Percentiles rank a stretch among this genome's conserved stretches.
Conservation (phyloP, 352 stramenopile species). For the Globisporangium canariense region DNA sequence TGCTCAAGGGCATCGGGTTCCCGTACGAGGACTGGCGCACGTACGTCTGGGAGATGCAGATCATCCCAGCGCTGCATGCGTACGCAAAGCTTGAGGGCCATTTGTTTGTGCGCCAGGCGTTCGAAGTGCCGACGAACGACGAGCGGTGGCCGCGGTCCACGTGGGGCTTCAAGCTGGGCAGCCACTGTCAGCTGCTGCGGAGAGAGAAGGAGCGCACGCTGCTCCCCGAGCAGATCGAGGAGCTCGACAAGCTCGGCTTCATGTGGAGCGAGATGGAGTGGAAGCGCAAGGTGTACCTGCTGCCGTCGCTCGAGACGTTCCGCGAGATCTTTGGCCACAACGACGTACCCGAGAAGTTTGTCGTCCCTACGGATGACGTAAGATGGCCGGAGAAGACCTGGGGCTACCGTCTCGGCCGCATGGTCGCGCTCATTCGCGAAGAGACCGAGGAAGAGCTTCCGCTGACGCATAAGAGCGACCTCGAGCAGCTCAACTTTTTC, state of each 20-base stretch:
- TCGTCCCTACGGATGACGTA: conserved; percentile 21
- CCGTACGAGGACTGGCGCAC: conserved; percentile 62
- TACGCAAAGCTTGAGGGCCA: conserved; percentile 90
- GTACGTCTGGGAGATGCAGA: conserved; percentile 71
- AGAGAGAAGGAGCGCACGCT: conserved; percentile 45
- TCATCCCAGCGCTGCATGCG: conserved; percentile 64
- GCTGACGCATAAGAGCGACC: conserved; percentile 6
- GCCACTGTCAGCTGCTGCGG: conserved; percentile 88
- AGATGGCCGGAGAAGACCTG: conserved; percentile 22
- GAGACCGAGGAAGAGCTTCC: conserved; percentile 5
- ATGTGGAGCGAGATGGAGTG: conserved; percentile 67
- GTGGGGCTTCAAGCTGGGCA: conserved; percentile 89
- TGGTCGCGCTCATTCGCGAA: conserved; percentile 18
- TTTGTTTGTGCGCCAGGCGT: conserved; percentile 88
- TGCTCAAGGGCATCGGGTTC: conserved; percentile 65
- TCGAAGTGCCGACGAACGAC: conserved; percentile 74
- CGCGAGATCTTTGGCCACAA: conserved; percentile 33
- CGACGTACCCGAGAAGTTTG: conserved; percentile 35
- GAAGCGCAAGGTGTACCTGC: conserved; percentile 59
- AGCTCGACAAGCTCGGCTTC: conserved; percentile 61
- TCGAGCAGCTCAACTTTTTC: conserved; percentile 47
- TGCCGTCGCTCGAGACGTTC: conserved; percentile 38
- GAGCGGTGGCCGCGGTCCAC: conserved; percentile 78
- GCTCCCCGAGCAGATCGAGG: conserved; percentile 22
- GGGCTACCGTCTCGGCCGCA: conserved; percentile 21